Percentiles rank a stretch among this genome's conserved stretches.
phyloP scores from a whole-genome alignment of 768 basidiomycete species.

The Amanita exitialis region DNA sequence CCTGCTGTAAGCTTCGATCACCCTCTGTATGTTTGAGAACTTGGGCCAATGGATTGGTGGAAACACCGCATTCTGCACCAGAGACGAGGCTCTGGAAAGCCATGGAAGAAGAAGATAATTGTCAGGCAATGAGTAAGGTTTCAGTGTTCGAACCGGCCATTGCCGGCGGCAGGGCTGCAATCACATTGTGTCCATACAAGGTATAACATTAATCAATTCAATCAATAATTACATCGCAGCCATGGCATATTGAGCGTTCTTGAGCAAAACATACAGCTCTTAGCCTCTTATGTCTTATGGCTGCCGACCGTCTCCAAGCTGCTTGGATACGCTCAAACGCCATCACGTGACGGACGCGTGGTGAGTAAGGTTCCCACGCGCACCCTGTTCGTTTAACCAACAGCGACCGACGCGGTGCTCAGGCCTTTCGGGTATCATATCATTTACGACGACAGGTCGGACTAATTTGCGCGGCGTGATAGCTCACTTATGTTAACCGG shows the following conservation, averaged over 20 bases:
- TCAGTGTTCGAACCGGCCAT: conserved; percentile 16
- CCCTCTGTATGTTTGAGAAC: conserved; percentile 86
- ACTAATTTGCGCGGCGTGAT: conserved; percentile 7
- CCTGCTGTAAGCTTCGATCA: conserved; percentile 84
- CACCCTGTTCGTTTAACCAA: conserved; percentile 28
- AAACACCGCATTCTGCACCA: conserved; percentile 81
- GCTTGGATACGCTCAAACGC: conserved; percentile 13
- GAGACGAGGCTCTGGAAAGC: conserved; percentile 75
- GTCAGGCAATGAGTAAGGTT: conserved; percentile 4
- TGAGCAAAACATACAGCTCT: no score
- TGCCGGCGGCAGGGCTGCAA: conserved; percentile 12
- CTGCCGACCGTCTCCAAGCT: no score
- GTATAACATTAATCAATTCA: neutral
- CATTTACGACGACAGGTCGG: conserved; percentile 9
- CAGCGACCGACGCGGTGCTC: conserved; percentile 7
- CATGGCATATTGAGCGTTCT: no score
- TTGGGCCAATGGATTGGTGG: conserved; percentile 79
- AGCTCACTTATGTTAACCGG: conserved; percentile 19
- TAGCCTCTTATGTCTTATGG: no score
- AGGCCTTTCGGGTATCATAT: neutral
- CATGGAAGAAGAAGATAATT: conserved; percentile 26
- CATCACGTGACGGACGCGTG: conserved; percentile 33
- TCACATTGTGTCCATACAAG: conserved; percentile 11
- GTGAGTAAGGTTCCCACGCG: conserved; percentile 24
- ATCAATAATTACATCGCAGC: no score